phyloP scores from a whole-genome alignment of 257 asterid species.

The Plectranthus barbatus region DNA sequence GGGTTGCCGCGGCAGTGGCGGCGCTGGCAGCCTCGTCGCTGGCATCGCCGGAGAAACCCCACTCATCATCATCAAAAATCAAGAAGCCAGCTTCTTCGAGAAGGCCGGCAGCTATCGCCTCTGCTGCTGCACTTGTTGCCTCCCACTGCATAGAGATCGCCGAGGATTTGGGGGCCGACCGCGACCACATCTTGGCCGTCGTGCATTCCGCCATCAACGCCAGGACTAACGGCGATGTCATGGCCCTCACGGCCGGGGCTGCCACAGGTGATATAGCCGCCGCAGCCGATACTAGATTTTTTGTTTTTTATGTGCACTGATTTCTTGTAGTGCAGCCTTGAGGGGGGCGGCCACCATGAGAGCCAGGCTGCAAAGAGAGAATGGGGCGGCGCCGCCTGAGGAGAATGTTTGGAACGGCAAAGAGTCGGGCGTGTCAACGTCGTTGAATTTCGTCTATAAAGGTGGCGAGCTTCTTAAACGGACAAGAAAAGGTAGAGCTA shows the following conservation, averaged over 20 bases:
- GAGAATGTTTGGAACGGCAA: constrained; percentile 35
- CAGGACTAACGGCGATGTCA: constrained; percentile 70
- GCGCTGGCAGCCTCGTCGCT: constrained; percentile 56
- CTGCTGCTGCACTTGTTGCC: constrained; percentile 91
- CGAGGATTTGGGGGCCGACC: constrained; percentile 79
- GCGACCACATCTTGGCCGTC: constrained; percentile 51
- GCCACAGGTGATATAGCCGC: constrained; percentile 55
- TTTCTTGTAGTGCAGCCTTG: constrained; percentile 34
- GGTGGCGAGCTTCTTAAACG: constrained; percentile 81
- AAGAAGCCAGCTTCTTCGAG: constrained; percentile 39
- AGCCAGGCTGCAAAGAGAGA: constrained; percentile 54
- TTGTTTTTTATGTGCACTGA: not conserved
- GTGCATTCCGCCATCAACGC: constrained; percentile 67
- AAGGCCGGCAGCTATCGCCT: constrained; percentile 50
- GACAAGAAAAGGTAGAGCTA: constrained; percentile 69
- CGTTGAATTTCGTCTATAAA: constrained; percentile 46
- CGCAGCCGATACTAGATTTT: not conserved
- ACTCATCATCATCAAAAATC: not conserved
- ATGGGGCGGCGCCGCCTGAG: constrained; percentile 37
- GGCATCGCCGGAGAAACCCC: constrained; percentile 44
- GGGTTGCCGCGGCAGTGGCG: constrained; percentile 87
- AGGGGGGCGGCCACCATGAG: constrained; percentile 76
- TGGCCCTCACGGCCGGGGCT: constrained; percentile 87
- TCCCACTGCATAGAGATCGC: constrained; percentile 93
- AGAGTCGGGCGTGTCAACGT: constrained; percentile 36